Conservation (phyloP, 139 green algal genomes). For the Closterium sp. region DNA sequence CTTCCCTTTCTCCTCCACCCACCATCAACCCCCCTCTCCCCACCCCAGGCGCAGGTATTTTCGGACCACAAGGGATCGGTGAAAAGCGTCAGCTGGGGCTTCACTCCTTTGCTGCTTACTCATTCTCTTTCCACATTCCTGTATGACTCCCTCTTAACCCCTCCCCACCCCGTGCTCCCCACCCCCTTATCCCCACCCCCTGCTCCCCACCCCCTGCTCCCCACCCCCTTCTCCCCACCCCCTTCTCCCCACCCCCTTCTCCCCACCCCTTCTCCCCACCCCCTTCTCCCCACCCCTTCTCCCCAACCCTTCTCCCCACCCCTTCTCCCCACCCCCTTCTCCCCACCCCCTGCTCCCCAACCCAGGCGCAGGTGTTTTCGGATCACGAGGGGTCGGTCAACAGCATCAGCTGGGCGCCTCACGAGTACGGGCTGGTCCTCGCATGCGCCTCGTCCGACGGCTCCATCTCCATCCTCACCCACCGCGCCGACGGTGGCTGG, state of each 20-base stretch:
- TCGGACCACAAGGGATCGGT: conserved; percentile 74
- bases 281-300: background rate
- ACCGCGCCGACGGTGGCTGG: conserved; percentile 42
- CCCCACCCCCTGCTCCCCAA: background rate
- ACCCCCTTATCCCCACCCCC: too few species aligned
- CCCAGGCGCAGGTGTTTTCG: conserved; percentile 9
- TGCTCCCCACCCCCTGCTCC: background rate
- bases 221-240: too few species aligned
- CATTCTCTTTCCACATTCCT: background rate
- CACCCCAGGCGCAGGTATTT: conserved; percentile 54
- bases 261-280: background rate
- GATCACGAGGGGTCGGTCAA: conserved; percentile 80
- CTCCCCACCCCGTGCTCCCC: too few species aligned
- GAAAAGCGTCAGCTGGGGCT: conserved; percentile 85
- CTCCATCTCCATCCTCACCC: conserved; percentile 68
- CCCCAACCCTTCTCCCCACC: background rate
- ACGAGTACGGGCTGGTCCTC: conserved; percentile 86
- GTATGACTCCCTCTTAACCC: background rate
- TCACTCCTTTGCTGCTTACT: too few species aligned
- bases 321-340: background rate
- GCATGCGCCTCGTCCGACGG: conserved; percentile 90
- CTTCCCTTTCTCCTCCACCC: too few species aligned
- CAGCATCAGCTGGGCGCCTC: conserved; percentile 84
- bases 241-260: too few species aligned
- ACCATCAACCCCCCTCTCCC: too few species aligned